Evolutionary conservation across 2,329 filamentous ascomycete species (phyloP), one percentile per base, ranked within the genome.

Genomic region (Alternaria sp.): DNA sequence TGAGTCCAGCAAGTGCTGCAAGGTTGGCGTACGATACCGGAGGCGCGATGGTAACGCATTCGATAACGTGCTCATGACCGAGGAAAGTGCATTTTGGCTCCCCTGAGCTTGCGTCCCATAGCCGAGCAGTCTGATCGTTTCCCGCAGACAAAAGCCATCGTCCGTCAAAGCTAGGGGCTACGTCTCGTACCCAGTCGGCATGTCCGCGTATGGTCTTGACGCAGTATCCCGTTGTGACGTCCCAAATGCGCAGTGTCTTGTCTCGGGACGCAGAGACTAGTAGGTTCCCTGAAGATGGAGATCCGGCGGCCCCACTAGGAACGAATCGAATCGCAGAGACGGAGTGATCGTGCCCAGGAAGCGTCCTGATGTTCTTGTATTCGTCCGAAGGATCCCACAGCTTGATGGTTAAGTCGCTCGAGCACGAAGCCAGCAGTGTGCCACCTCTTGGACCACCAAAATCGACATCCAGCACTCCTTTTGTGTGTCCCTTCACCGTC

Each of bases 281-380:
- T 15, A 97, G 85, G 73, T 97, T 97, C 28, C 92, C 91, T 2
- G 91, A 92, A n/a, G 89, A 85, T 3, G 91, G 91, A 2, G 90
- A 89, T 45, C 91, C 93, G 1, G 91, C 91, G 17, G 91, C 91
- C 21, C 92, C 92, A 8, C 90, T 93, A 3, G 93, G 93, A 40
- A 97, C 90, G 77, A 97, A 97, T 8, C 93, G 90, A 30, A 97
- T 90, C 3, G 92, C 90, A 70, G 91, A 96, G 58, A 97, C 92
- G 68, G 91, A 96, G 79, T 97, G 95, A 72, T 97, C 94, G 80
- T 97, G 94, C 6, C 95, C 94, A 0, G 92, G 91, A 19, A 97
- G 84, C 1, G 94, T 97, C 55, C 93, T 88, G 60, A 97, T 97
- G 76, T 97, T 97, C 79, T 97, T 97, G 83, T 97, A 97, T 63